A percentile compares a stretch with the other conserved stretches of the same genome.
These are phyloP conservation scores for Cladosporium velox DNA, from an alignment of 2,329 filamentous ascomycete species.

Conservation along the genomic window DNA sequence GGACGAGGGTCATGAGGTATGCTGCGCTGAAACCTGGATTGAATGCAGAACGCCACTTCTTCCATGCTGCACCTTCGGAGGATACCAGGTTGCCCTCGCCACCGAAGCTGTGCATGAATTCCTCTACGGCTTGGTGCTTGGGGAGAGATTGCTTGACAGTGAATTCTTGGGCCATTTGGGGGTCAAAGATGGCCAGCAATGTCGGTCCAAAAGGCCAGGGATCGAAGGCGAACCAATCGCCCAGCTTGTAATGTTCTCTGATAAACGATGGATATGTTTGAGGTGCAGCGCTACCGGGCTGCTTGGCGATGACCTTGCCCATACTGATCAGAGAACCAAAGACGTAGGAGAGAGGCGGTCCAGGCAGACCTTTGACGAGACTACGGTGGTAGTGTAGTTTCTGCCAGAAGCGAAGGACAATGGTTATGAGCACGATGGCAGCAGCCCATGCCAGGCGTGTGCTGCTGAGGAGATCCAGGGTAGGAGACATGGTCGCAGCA, in stretches of 20 bases:
- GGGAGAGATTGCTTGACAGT: slow-evolving; percentile 37
- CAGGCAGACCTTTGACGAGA: slow-evolving; percentile 36
- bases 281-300: slow-evolving; percentile 41
- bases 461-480: slow-evolving; percentile 24
- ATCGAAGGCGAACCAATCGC: slow-evolving; percentile 48
- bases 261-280: slow-evolving; percentile 41
- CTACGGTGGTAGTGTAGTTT: slow-evolving; percentile 31
- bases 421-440: slow-evolving; percentile 27
- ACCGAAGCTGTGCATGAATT: slow-evolving; percentile 40
- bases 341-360: slow-evolving; percentile 44
- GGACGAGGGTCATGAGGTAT: slow-evolving; percentile 44
- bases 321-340: slow-evolving; percentile 46
- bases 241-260: slow-evolving; percentile 40
- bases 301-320: slow-evolving; percentile 37
- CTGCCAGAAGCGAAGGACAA: slow-evolving; percentile 31
- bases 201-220: slow-evolving; percentile 45
- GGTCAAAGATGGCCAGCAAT: slow-evolving; percentile 42
- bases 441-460: slow-evolving; percentile 30
- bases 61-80: slow-evolving; percentile 44
- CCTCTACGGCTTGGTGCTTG: slow-evolving; percentile 37
- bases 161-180: slow-evolving; percentile 43
- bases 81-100: slow-evolving; percentile 42
- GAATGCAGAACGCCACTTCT: slow-evolving; percentile 47
- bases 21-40: slow-evolving; percentile 44
- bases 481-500: slow-evolving; percentile 9